Base-by-base conservation (phyloP, 441 rosid genomes). In the Capsella rubella region DNA sequence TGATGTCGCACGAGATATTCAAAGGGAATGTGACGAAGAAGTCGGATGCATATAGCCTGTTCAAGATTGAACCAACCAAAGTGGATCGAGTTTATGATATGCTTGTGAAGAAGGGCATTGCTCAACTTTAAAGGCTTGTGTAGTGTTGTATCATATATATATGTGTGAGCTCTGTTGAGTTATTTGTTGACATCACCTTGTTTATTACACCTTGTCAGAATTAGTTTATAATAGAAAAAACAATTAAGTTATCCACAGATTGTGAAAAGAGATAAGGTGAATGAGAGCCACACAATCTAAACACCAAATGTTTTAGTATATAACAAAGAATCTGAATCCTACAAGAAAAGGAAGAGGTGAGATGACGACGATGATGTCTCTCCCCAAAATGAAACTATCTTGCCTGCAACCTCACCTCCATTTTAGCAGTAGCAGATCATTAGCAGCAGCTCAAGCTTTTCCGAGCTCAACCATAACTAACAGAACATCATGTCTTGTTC, bases 21-120 rank as follows among this genome's bases (percentile, higher is more conserved):
- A 83, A 80, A 35, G 97, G 98, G 50, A 92, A 84, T 53, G 76
- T 92, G 34, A 75, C 81, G 3, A 91, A 86, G 84, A 95, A 91
- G 80, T 70, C 90, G 0, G 99, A 95, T 75, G 98, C 95, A 25
- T 84, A 90, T 80, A 77, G 78, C 51, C 65, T 95, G 54, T 95
- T 95, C 88, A 85, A 82, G 89, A 82, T 91, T 10, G 98, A 95
- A 37, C 72, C 96, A 12, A 81, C 80, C 83, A 95, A 85, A 85
- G 83, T 89, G 21, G 99, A 95, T 42, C 79, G 92, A 54, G 97
- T 95, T 11, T 95, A 92, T 67, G 98, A 95, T 60, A 90, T 90
- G 86, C 93, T 92, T 18, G 93, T 95, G 76, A 88, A 87, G 81
- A 92, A 95, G 80, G 99, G 97, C 54, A 85, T 95, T 71, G 95